Conservation (phyloP, 331 rosid species). For the Saraca asoca region DNA sequence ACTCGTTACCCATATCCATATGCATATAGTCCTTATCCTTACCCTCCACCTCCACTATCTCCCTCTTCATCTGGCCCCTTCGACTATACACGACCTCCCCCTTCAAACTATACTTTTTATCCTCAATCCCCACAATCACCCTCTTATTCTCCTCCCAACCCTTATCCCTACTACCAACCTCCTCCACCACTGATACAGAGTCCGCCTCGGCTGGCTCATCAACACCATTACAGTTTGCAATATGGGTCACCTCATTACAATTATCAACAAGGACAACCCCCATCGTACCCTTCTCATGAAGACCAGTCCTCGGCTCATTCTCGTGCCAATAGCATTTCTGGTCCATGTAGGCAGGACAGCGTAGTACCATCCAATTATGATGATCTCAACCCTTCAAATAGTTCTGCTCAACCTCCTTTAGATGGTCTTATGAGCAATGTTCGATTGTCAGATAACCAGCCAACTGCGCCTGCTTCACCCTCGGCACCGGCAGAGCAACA, state of each 20-base stretch:
- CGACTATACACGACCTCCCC: constrained; percentile 25
- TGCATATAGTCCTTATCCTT: constrained; percentile 1
- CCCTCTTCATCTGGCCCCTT: constrained; percentile 13
- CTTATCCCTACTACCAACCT: constrained; percentile 14
- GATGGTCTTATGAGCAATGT: constrained; percentile 54
- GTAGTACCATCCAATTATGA: constrained; percentile 23
- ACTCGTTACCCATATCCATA: constrained; percentile 35
- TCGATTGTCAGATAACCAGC: constrained; percentile 51
- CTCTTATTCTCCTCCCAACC: constrained; percentile 40
- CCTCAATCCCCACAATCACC: background rate
- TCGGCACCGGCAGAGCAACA: constrained; percentile 43
- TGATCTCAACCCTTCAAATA: constrained; percentile 31
- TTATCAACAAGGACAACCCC: constrained; percentile 31
- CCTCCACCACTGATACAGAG: constrained; percentile 29
- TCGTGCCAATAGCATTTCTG: constrained; percentile 40
- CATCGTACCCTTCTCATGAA: constrained; percentile 38
- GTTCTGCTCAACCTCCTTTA: constrained; percentile 63
- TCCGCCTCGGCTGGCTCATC: constrained; percentile 37
- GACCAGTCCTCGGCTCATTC: constrained; percentile 34
- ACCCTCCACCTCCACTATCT: constrained; percentile 32
- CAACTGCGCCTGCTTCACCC: constrained; percentile 50
- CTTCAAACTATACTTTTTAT: background rate
- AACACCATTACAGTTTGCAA: constrained; percentile 49
- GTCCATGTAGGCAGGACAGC: constrained; percentile 38
- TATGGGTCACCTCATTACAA: constrained; percentile 42